phyloP scores from a whole-genome alignment of 164 flowering plant species.

The Tetrastigma voinierianum region DNA sequence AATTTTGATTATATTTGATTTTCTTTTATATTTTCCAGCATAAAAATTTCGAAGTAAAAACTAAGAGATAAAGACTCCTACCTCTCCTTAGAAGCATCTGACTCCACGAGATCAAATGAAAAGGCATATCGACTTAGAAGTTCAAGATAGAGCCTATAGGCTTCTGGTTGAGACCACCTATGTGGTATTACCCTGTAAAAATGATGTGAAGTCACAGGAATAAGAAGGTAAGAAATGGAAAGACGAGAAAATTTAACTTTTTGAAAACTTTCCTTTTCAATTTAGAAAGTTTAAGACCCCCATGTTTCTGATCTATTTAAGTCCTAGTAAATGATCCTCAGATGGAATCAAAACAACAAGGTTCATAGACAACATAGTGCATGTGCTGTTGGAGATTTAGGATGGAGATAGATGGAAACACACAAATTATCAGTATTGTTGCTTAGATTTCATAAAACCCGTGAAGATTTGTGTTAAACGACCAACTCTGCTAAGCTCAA shows the following conservation, averaged over 20 bases:
- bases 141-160: slow-evolving; percentile 63
- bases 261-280: neutral
- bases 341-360: too few relatives aligned
- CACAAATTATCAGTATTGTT: too few relatives aligned
- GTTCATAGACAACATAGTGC: too few relatives aligned
- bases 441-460: too few relatives aligned
- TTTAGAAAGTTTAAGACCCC: neutral
- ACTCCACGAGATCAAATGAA: slow-evolving; percentile 14
- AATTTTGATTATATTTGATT: too few relatives aligned
- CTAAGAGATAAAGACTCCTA: slow-evolving; percentile 16
- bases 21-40: neutral
- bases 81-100: slow-evolving; percentile 32
- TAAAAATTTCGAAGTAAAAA: neutral
- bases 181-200: slow-evolving; percentile 44
- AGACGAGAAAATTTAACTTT: neutral
- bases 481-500: too few relatives aligned
- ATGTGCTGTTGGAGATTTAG: too few relatives aligned
- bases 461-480: too few relatives aligned
- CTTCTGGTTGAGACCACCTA: slow-evolving; percentile 55
- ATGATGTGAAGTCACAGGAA: neutral
- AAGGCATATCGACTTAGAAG: slow-evolving; percentile 45
- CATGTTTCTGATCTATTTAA: neutral
- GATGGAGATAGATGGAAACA: too few relatives aligned
- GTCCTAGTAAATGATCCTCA: too few relatives aligned
- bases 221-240: neutral